Conservation (phyloP, 2,329 filamentous ascomycete species). For the Cladosporium austrohemisphaericum region DNA sequence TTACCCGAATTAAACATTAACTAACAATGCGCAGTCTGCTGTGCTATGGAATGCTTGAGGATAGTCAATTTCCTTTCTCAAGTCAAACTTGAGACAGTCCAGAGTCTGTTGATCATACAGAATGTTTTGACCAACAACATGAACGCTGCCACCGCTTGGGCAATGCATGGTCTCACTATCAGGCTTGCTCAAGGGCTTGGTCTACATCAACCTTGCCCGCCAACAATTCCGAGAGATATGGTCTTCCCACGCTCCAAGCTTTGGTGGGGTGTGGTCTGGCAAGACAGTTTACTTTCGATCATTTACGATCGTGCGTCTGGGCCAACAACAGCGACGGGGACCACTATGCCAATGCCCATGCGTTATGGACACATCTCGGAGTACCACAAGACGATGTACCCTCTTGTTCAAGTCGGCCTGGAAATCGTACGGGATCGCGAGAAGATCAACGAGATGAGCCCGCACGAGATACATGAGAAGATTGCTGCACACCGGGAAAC, state of each 20-base stretch:
- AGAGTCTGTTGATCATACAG: constrained; percentile 59
- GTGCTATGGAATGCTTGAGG: constrained; percentile 61
- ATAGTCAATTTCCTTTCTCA: constrained; percentile 63
- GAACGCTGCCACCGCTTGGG: constrained; percentile 62
- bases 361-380: constrained; percentile 43
- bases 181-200: constrained; percentile 59
- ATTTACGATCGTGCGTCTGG: constrained; percentile 59
- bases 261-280: constrained; percentile 62
- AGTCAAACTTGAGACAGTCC: constrained; percentile 58
- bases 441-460: constrained; percentile 39
- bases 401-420: constrained; percentile 55
- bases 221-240: constrained; percentile 48
- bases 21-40: constrained; percentile 51
- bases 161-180: constrained; percentile 57
- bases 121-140: constrained; percentile 45
- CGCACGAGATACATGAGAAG: constrained; percentile 48
- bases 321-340: constrained; percentile 50
- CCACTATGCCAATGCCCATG: constrained; percentile 40
- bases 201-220: constrained; percentile 56
- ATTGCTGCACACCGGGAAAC: constrained; percentile 57
- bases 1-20: neutral
- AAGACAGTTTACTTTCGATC: constrained; percentile 60
- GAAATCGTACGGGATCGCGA: constrained; percentile 58
- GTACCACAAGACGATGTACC: constrained; percentile 57
- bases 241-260: constrained; percentile 36